Evolutionary conservation across 2,329 filamentous ascomycete species (phyloP), one percentile per base, ranked within the genome.

Genomic region (Penicillium frequentans): DNA sequence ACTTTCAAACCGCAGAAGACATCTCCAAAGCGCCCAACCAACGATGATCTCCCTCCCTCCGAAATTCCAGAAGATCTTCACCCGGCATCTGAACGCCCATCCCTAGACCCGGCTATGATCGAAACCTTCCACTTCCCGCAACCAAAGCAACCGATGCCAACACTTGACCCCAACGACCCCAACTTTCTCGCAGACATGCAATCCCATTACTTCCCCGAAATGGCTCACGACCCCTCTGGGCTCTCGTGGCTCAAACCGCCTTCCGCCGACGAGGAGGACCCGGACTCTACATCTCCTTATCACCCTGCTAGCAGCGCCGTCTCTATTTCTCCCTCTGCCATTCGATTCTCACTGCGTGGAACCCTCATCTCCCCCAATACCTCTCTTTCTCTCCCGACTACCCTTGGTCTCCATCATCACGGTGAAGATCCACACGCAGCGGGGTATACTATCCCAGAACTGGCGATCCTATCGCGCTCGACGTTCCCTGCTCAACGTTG

Each of bases 311-410:
- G 91, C 59, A 80, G 84, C 42, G 84, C 85, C 3, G 83, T 96
- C n/a, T 81, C 89, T 33, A 81, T 77, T 43, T 65, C 73, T 6
- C 73, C 93, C 1, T 86, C 89, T 1, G 85, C 90, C 33, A 82
- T 99, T 50, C 90, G 95, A 55, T 99, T 98, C 79, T 89, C 93
- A 71, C 96, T 99, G 72, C 84, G 82, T 50, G 95, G 93, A 60
- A 82, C 83, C 0, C 82, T 99, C 3, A 82, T 99, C 13, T 86
- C 93, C 0, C 95, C 95, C 0, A 82, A 86, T 49, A 83, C 86
- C 33, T 87, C 91, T 26, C 83, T 92, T 54, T 80, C 84, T 2
- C 86, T 98, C 26, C 90, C 93, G 5, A 85, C 86, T 1, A 87
- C 86, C 13, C 85, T 88, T 58, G 95, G 95, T 0, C 82, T 99